Percentiles rank a stretch among this genome's conserved stretches.
Evolutionary conservation across 2,329 filamentous ascomycete genomes (phyloP).

Genomic region (Didymella lethalis): DNA sequence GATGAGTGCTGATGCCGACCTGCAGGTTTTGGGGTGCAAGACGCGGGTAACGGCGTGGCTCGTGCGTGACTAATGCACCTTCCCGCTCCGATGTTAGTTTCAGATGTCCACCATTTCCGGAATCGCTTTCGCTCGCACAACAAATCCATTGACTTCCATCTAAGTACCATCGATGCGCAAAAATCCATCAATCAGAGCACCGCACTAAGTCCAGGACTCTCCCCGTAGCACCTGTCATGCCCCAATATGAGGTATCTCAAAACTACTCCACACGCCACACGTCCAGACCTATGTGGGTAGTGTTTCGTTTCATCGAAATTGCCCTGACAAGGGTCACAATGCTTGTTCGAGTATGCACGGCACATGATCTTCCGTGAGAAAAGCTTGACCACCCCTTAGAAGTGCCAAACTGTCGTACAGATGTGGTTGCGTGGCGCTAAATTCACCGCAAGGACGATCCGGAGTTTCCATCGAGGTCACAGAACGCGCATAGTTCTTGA

Average conservation of each 20-base stretch:
- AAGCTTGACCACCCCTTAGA: slow-evolving; percentile 11
- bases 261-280: slow-evolving; percentile 20
- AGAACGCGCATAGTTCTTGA: neutral
- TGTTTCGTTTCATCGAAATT: slow-evolving; percentile 35
- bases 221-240: slow-evolving; percentile 1
- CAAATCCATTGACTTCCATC: slow-evolving; percentile 8
- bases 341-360: slow-evolving; percentile 17
- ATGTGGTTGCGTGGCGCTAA: slow-evolving; percentile 18
- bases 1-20: neutral
- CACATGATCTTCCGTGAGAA: slow-evolving; percentile 21
- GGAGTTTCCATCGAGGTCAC: neutral
- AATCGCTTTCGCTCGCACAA: slow-evolving; percentile 4
- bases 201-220: neutral
- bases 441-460: neutral
- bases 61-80: slow-evolving; percentile 2
- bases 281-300: slow-evolving; percentile 17
- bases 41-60: neutral
- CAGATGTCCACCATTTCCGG: slow-evolving; percentile 1
- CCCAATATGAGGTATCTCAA: slow-evolving; percentile 10
- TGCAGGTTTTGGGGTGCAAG: neutral
- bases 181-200: slow-evolving; percentile 33
- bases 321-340: slow-evolving; percentile 16
- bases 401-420: slow-evolving; percentile 6
- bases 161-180: neutral
- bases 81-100: slow-evolving; percentile 7